A percentile compares a stretch with the other conserved stretches of the same genome.
These are phyloP conservation scores for Zychaea mexicana DNA, from an alignment of 371 early-diverging fungal species.

Conservation along the genomic window DNA sequence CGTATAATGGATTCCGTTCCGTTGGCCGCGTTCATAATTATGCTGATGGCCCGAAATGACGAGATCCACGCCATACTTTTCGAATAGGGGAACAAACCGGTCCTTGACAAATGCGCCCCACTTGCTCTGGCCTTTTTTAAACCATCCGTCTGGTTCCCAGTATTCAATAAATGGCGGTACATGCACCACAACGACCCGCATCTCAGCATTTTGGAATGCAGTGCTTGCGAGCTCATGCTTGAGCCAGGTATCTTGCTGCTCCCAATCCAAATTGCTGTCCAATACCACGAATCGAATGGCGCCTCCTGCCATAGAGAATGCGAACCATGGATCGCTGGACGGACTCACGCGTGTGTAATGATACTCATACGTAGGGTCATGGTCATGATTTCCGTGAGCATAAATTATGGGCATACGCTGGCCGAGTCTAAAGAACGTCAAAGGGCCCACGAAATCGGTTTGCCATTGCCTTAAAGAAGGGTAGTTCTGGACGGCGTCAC, in stretches of 20 bases:
- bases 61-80: conserved; percentile 66
- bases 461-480: conserved; percentile 71
- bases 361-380: conserved; percentile 51
- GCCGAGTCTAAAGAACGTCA: conserved; percentile 55
- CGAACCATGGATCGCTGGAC: conserved; percentile 53
- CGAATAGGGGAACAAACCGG: conserved; percentile 70
- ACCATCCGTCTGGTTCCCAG: conserved; percentile 79
- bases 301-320: conserved; percentile 60
- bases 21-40: conserved; percentile 71
- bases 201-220: conserved; percentile 56
- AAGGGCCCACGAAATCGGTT: conserved; percentile 68
- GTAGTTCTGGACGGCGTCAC: conserved; percentile 69
- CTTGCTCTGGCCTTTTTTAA: conserved; percentile 60
- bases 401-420: conserved; percentile 70
- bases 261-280: conserved; percentile 70
- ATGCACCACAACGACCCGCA: conserved; percentile 73
- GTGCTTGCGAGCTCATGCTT: conserved; percentile 56
- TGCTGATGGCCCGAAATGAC: conserved; percentile 86
- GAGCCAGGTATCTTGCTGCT: conserved; percentile 66
- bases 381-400: conserved; percentile 81
- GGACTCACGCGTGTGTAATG: conserved; percentile 42
- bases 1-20: conserved; percentile 55
- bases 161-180: conserved; percentile 83
- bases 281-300: conserved; percentile 70
- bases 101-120: conserved; percentile 76